A percentile compares a stretch with the other conserved stretches of the same genome.
phyloP scores from a whole-genome alignment of 2,329 filamentous ascomycete genomes.

The Huntiella bhutanensis region DNA sequence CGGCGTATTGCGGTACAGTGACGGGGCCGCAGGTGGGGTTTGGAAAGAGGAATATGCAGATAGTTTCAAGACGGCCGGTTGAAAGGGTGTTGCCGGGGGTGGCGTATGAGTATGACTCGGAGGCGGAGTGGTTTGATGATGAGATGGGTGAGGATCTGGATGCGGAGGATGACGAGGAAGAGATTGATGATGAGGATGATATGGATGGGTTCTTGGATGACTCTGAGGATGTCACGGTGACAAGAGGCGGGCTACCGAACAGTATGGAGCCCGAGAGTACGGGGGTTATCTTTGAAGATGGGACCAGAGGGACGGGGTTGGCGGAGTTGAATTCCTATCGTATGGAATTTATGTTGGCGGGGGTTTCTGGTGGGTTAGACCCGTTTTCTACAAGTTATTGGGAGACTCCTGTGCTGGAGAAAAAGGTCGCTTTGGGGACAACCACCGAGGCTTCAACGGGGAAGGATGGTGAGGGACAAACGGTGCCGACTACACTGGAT shows the following conservation, averaged over 20 bases:
- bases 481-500: slow-evolving; percentile 19
- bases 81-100: slow-evolving; percentile 35
- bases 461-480: slow-evolving; percentile 11
- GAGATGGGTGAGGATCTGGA: slow-evolving; percentile 48
- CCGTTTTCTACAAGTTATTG: slow-evolving; percentile 76
- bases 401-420: slow-evolving; percentile 26
- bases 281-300: slow-evolving; percentile 69
- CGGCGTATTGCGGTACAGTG: slow-evolving; percentile 54
- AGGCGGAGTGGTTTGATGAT: slow-evolving; percentile 70
- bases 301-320: slow-evolving; percentile 25
- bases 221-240: slow-evolving; percentile 47
- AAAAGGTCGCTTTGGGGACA: slow-evolving; percentile 14
- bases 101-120: slow-evolving; percentile 71
- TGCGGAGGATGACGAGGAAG: slow-evolving; percentile 50
- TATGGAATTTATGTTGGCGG: slow-evolving; percentile 59
- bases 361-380: slow-evolving; percentile 44
- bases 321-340: slow-evolving; percentile 39
- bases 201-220: slow-evolving; percentile 85
- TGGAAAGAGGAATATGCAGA: slow-evolving; percentile 26
- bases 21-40: slow-evolving; percentile 36
- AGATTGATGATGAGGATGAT: slow-evolving; percentile 57
- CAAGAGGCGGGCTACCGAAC: slow-evolving; percentile 37
- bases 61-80: slow-evolving; percentile 34
- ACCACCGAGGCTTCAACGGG: slow-evolving; percentile 19
- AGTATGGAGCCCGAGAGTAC: slow-evolving; percentile 60